Evolutionary conservation across 2,329 filamentous ascomycete genomes (phyloP).

Genomic region (Calonectria fujianensis): DNA sequence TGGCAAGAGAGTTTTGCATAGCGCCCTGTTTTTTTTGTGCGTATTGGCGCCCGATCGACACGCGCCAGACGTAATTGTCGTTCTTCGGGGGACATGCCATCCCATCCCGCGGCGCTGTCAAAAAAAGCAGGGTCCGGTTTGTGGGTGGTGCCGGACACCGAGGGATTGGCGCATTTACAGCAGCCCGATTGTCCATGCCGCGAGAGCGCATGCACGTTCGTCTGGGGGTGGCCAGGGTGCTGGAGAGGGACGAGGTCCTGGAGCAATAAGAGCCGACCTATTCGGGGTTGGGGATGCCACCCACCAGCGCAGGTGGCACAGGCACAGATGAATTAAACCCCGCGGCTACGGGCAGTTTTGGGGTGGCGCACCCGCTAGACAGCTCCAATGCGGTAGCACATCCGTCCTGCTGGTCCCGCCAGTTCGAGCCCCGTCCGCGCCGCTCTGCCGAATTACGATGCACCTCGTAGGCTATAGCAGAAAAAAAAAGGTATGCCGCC

Average conservation of each 20-base stretch:
- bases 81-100: neutral
- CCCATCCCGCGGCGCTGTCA: neutral
- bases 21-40: neutral
- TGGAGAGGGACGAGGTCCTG: neutral
- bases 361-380: constrained; percentile 13
- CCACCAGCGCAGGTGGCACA: neutral
- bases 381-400: constrained; percentile 18
- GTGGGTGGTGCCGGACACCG: neutral
- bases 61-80: neutral
- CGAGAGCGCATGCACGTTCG: neutral
- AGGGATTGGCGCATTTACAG: constrained; percentile 12
- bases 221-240: constrained; percentile 6
- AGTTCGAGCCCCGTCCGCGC: neutral
- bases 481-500: neutral
- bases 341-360: neutral
- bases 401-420: constrained; percentile 14
- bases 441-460: neutral
- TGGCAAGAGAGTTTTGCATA: neutral
- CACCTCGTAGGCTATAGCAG: neutral
- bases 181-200: neutral
- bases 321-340: neutral
- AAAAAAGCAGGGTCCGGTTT: neutral
- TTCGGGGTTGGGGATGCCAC: neutral
- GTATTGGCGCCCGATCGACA: constrained; percentile 14
- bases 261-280: neutral